Conservation (phyloP, 768 basidiomycete genomes). For the Amanita exitialis region DNA sequence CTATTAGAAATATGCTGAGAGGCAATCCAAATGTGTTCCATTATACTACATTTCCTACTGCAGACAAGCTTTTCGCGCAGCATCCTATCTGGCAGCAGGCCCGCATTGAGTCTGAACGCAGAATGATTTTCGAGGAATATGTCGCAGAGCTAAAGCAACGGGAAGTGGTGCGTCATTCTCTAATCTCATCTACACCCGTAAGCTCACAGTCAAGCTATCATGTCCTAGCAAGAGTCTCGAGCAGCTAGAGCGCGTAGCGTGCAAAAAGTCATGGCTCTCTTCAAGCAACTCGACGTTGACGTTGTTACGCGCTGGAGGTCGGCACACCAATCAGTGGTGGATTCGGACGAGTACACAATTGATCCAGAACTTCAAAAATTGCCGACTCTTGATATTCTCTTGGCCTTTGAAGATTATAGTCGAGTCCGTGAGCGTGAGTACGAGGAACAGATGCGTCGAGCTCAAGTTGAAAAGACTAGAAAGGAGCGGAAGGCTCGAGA, state of each 20-base stretch:
- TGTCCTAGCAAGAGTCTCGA: slow-evolving; percentile 63
- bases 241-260: slow-evolving; percentile 72
- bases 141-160: slow-evolving; percentile 76
- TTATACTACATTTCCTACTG: slow-evolving; percentile 86
- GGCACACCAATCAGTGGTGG: slow-evolving; percentile 66
- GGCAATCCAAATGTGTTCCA: slow-evolving; percentile 85
- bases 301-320: slow-evolving; percentile 91
- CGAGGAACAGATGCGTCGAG: slow-evolving; percentile 74
- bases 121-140: slow-evolving; percentile 87
- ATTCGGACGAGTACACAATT: slow-evolving; percentile 68
- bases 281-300: slow-evolving; percentile 83
- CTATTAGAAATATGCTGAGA: slow-evolving; percentile 76
- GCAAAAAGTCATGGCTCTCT: slow-evolving; percentile 71
- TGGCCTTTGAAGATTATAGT: slow-evolving; percentile 92
- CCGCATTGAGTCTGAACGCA: slow-evolving; percentile 76
- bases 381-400: slow-evolving; percentile 85
- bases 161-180: slow-evolving; percentile 61
- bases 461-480: slow-evolving; percentile 75
- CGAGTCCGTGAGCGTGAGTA: slow-evolving; percentile 85
- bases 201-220: slow-evolving; percentile 4
- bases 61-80: slow-evolving; percentile 75
- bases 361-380: slow-evolving; percentile 74
- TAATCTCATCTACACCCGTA: slow-evolving; percentile 1
- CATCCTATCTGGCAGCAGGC: slow-evolving; percentile 91
- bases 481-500: slow-evolving; percentile 87